Evolutionary conservation across 2,329 filamentous ascomycete genomes (phyloP), one percentile per base, ranked within the genome.

Genomic region (Talaromyces sp.): DNA sequence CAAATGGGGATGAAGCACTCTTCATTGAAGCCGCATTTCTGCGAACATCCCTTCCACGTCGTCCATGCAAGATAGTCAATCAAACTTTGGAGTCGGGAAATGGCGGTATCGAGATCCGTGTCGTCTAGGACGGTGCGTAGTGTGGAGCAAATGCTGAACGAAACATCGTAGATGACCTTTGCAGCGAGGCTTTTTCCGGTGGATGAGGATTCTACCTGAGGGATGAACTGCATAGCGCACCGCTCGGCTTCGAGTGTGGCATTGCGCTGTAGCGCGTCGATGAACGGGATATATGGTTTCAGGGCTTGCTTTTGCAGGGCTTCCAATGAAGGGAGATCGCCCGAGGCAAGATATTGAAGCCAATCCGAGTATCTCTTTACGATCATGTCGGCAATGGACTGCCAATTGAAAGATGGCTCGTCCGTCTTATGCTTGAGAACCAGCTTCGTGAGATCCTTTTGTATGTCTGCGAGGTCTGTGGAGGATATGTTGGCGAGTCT

Each of bases 311-410:
- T 55, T 7, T 69, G 66, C 38, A 77, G 62, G 3, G 56, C 51
- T 46, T 66, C 56, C 10, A 69, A 48, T 1, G 65, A 68, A 1
- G 58, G 31, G 9, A 72, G 56, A 11, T 66, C 62, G 3, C 66
- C 68, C 2, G 74, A 74, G 1, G 63, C 63, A 50, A 43, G 56
- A 2, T 72, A 72, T 8, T 71, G 67, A 29, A 92, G 72, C 26
- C 85, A 77, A 32, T 81, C 75, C 3, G 81, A 80, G 66, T 88
- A 91, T 1, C 88, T 81, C 4, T 77, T 70, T 3, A 90, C 78
- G 3, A 92, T 76, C 78, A 88, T 80, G 65, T 92, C 89, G 0
- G 81, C 79, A 1, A 88, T 76, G 0, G 75, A 80, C 68, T 91
- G 89, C 89, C 89, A 92, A 66, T 90, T 76, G 27, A 83, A 67